A percentile compares a stretch with the other conserved stretches of the same genome.
These are phyloP conservation scores for Potentilla sterilis DNA, from an alignment of 306 rosid species.

Conservation along the genomic window DNA sequence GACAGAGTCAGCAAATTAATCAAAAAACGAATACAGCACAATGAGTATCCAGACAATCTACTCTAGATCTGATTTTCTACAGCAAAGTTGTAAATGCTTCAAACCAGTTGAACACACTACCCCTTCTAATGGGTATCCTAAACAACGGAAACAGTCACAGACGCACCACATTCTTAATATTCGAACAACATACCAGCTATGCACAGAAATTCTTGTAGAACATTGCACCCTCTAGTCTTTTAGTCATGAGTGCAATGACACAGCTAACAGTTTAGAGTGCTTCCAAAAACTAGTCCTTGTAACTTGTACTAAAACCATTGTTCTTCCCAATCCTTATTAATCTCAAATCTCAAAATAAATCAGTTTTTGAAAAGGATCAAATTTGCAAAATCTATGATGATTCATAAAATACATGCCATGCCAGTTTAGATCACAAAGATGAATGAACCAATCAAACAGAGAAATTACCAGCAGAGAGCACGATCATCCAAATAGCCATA, in stretches of 20 bases:
- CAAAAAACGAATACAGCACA: neutral
- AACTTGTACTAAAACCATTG: neutral
- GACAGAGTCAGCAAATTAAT: neutral
- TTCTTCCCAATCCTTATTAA: neutral
- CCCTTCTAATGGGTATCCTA: too few species aligned
- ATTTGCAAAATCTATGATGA: too few species aligned
- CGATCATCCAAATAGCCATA: slow-evolving; percentile 42
- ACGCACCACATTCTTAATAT: neutral
- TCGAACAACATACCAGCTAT: neutral
- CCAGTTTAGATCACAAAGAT: neutral
- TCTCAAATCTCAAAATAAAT: neutral
- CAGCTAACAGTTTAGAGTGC: neutral
- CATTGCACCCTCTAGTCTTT: neutral
- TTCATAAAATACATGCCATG: too few species aligned
- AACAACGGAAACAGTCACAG: neutral
- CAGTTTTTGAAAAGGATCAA: neutral
- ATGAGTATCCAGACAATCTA: neutral
- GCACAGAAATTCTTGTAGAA: neutral
- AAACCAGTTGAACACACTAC: neutral
- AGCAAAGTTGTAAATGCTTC: neutral
- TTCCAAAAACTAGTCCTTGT: neutral
- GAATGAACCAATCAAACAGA: neutral
- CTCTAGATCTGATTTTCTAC: neutral
- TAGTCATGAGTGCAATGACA: neutral
- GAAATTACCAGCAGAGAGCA: slow-evolving; percentile 44